A percentile compares a stretch with the other conserved stretches of the same genome.
These are phyloP conservation scores for Aspergillus nidulans DNA, from an alignment of 495 filamentous ascomycete species.

Conservation along the genomic window DNA sequence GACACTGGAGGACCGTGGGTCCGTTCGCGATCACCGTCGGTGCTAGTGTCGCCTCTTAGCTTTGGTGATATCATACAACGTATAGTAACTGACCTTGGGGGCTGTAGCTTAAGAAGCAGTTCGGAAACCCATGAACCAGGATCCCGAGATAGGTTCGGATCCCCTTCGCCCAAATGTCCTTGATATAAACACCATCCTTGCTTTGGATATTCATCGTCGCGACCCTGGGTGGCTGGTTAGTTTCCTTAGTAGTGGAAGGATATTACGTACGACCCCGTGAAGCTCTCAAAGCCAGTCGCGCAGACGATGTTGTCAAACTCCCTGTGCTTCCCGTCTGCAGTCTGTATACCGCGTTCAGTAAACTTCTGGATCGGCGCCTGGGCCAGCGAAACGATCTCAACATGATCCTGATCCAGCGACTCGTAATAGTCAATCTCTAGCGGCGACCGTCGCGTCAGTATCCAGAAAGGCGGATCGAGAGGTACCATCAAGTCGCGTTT, in stretches of 20 bases:
- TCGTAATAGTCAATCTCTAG: slow-evolving; percentile 55
- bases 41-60: too few species aligned
- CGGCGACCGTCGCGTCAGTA: slow-evolving; percentile 48
- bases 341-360: slow-evolving; percentile 35
- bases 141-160: slow-evolving; percentile 48
- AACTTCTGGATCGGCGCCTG: slow-evolving; percentile 42
- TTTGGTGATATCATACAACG: too few species aligned
- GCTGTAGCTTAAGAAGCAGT: slow-evolving; percentile 50
- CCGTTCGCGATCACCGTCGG: neutral
- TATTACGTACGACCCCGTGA: slow-evolving; percentile 31
- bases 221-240: slow-evolving; percentile 31
- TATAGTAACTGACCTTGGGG: neutral
- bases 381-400: slow-evolving; percentile 47
- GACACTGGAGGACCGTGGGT: neutral
- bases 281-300: slow-evolving; percentile 53
- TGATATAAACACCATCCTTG: slow-evolving; percentile 32
- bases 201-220: slow-evolving; percentile 43
- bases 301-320: slow-evolving; percentile 51
- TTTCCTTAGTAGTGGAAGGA: neutral
- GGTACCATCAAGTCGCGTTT: slow-evolving; percentile 51
- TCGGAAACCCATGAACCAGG: slow-evolving; percentile 43
- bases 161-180: slow-evolving; percentile 42
- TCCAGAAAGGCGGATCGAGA: slow-evolving; percentile 41
- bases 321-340: slow-evolving; percentile 32
- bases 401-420: slow-evolving; percentile 47